Base-by-base conservation (phyloP, 2,329 filamentous ascomycete species). In the Fusarium chuoi region DNA sequence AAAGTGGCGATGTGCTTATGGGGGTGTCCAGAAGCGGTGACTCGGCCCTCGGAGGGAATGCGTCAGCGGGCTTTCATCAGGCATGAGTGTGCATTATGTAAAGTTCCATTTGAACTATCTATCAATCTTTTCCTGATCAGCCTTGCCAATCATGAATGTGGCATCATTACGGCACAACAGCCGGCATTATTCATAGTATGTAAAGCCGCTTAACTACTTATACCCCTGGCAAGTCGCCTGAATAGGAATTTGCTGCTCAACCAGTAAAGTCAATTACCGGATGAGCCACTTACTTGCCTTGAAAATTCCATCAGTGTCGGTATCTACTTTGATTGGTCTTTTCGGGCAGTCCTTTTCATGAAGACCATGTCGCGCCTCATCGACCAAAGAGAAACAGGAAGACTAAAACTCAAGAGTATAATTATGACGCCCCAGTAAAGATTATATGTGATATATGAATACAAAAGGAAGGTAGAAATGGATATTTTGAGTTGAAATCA, bases 241-340 rank as follows among this genome's bases (percentile, higher is more conserved):
- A 24, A 33, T 49, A 49, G 46, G 46, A 33, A 33, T 33, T 33
- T 49, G 28, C 28, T 49, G 3, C 22, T 49, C 15, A 24, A 7
- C 28, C 14, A 48, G 26, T 30, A 3, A 30, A 30, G 0, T 17
- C 6, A 30, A 17, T 8, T 3, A 7, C 20, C 14, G 3, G 5
- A 30, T 12, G 14, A 17, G 45, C 7, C 7, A n/a, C 28, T 30
- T 10, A 4, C 4, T 11, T 11, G 13, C 4, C 5, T 3, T 5
- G 0, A 7, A 5, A 3, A 3, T 15, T 28, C 18, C 3, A 5
- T 5, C 2, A 5, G 13, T 7, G 13, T 28, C 9, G 8, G 9
- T 1, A 6, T 46, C 22, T 17, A 5, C 20, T 6, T n/a, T n/a
- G 14, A 30, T 48, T 48, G 10, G 20, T 17, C 26, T 7, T 6